Percentiles rank a stretch among this genome's conserved stretches.
phyloP scores from a whole-genome alignment of 371 early-diverging fungal species.

The Circinella umbellata region DNA sequence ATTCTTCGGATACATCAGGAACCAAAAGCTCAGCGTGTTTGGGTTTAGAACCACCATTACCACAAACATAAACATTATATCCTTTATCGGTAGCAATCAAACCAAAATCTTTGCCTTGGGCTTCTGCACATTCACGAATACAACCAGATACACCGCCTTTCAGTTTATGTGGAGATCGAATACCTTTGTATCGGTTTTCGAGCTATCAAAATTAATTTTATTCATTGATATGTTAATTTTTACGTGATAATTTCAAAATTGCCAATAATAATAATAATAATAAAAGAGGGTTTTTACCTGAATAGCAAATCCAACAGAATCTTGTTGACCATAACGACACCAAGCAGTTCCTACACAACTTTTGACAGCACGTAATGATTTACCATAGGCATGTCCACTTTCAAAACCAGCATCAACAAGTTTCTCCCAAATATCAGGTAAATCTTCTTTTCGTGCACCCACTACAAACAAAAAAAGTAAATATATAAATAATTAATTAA shows the following conservation, averaged over 20 bases:
- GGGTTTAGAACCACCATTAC: constrained; percentile 72
- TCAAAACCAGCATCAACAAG: constrained; percentile 69
- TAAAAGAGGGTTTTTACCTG: constrained; percentile 14
- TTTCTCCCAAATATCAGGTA: constrained; percentile 70
- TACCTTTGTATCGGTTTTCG: constrained; percentile 71
- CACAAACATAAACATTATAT: constrained; percentile 72
- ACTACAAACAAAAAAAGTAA: constrained; percentile 34
- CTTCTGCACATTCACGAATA: constrained; percentile 74
- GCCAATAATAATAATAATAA: background rate
- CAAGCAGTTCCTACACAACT: constrained; percentile 72
- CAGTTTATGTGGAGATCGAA: constrained; percentile 72
- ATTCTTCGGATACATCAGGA: constrained; percentile 56
- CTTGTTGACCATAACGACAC: constrained; percentile 74
- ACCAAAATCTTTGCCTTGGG: constrained; percentile 61
- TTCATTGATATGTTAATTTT: background rate
- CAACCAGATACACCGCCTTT: constrained; percentile 69
- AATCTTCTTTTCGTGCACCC: constrained; percentile 67
- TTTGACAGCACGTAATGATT: constrained; percentile 74
- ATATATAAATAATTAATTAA: background rate
- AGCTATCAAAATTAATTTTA: constrained; percentile 21
- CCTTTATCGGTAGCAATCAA: constrained; percentile 76
- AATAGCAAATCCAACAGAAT: constrained; percentile 73
- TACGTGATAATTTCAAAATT: no score
- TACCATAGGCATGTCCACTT: constrained; percentile 76
- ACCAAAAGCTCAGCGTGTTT: constrained; percentile 69